Percentiles rank a stretch among this genome's conserved stretches.
Conservation (phyloP, 768 basidiomycete genomes). For the Boletus subcaerulescens region DNA sequence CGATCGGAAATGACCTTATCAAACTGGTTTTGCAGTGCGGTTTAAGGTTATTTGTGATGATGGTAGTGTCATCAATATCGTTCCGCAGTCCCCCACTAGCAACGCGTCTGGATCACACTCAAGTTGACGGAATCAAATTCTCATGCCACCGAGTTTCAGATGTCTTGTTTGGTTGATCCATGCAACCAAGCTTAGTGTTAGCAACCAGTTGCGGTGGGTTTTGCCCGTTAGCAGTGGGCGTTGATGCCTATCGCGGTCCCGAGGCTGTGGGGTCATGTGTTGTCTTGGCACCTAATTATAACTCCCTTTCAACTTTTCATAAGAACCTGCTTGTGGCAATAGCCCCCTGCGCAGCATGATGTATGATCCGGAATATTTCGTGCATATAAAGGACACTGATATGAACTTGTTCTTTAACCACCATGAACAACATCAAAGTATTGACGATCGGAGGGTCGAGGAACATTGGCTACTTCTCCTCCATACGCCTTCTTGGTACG, state of each 20-base stretch:
- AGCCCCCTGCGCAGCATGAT: neutral
- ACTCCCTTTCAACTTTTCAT: no score
- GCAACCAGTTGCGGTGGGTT: no score
- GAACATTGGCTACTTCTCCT: slow-evolving; percentile 52
- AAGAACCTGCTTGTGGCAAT: no score
- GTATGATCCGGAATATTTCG: neutral
- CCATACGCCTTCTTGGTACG: slow-evolving; percentile 48
- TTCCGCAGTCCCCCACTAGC: slow-evolving; percentile 1
- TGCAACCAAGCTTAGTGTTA: no score
- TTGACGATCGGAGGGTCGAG: slow-evolving; percentile 52
- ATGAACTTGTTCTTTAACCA: neutral
- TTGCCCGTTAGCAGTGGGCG: no score
- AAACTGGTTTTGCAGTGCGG: slow-evolving; percentile 42
- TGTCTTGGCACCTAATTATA: no score
- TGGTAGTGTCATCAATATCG: slow-evolving; percentile 44
- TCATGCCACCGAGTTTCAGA: no score
- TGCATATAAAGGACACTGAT: slow-evolving; percentile 4
- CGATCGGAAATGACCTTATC: neutral
- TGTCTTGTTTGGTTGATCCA: no score
- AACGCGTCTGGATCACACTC: neutral
- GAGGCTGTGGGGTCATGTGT: no score
- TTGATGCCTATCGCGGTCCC: no score
- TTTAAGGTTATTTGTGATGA: slow-evolving; percentile 67
- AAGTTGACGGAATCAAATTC: neutral
- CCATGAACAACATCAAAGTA: slow-evolving; percentile 28